Percentiles rank a stretch among this genome's conserved stretches.
These are phyloP conservation scores for Pugionium cornutum DNA, from an alignment of 345 rosid species.

Conservation along the genomic window DNA sequence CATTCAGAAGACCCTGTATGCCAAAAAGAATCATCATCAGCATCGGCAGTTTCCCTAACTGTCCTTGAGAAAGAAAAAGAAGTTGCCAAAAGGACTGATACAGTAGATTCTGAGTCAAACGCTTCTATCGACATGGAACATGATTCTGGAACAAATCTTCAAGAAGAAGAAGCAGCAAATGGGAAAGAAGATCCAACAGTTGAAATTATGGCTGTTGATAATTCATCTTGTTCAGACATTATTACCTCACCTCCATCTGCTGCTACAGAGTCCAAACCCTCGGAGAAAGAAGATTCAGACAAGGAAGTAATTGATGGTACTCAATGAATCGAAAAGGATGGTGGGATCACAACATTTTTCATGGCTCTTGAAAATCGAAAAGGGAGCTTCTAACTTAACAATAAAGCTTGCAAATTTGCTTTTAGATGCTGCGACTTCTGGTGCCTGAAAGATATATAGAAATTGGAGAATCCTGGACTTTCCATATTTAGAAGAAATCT, in stretches of 20 bases:
- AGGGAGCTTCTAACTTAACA: slow-evolving; percentile 37
- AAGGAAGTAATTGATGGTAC: slow-evolving; percentile 19
- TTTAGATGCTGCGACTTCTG: slow-evolving; percentile 26
- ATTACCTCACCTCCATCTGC: slow-evolving; percentile 22
- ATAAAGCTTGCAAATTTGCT: slow-evolving; percentile 19
- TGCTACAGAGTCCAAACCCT: slow-evolving; percentile 9
- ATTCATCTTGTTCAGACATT: slow-evolving; percentile 8
- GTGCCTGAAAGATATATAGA: slow-evolving; percentile 22
- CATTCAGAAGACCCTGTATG: slow-evolving; percentile 36
- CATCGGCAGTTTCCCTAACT: slow-evolving; percentile 10
- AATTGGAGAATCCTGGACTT: background rate
- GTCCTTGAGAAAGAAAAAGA: slow-evolving; percentile 22
- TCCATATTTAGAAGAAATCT: slow-evolving; percentile 23
- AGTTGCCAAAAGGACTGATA: slow-evolving; percentile 21
- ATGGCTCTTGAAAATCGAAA: slow-evolving; percentile 27
- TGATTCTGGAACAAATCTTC: slow-evolving; percentile 15
- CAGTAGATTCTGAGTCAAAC: slow-evolving; percentile 13
- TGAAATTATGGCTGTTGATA: slow-evolving; percentile 12
- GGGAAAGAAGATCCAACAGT: slow-evolving; percentile 12
- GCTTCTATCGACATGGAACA: slow-evolving; percentile 16
- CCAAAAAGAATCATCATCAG: slow-evolving; percentile 28
- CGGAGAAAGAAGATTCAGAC: slow-evolving; percentile 22
- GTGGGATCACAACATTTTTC: slow-evolving; percentile 25
- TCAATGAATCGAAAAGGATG: slow-evolving; percentile 16
- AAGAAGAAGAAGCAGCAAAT: slow-evolving; percentile 31